Base-by-base conservation (phyloP, 1,284 basidiomycete genomes). In the Apiotrichum domesticum region DNA sequence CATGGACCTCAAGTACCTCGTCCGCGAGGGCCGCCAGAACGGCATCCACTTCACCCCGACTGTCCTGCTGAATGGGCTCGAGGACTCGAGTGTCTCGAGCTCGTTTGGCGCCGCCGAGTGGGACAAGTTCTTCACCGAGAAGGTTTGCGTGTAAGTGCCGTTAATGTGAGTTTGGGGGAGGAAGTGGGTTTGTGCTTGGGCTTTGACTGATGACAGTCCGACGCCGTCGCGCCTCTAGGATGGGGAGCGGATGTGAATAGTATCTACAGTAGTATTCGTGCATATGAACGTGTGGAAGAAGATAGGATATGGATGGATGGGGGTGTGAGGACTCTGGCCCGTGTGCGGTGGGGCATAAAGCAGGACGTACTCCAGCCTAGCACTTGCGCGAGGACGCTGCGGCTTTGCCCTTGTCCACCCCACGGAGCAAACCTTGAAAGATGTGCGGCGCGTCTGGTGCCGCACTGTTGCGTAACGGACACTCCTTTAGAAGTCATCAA, bases 21-120 rank as follows among this genome's bases (percentile, higher is more conserved):
- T 92, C 79, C 95, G 95, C 77, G 86, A 88, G 71, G 85, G 89
- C 6, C 81, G 93, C 61, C 93, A 96, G 80, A 96, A 96, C 64
- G 81, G 88, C 5, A 85, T 96, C 52, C 93, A 96, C 66, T 90
- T 95, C 51, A 94, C 91, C 35, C 92, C 93, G 2, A 91, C 91
- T 8, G 87, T 84, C 0, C 77, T 92, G 3, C 90, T 87, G 84
- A 87, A 93, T 69, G 94, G 94, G 6, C 78, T 98, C 37, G 74
- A 92, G 56, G 88, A 85, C 21, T 82, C 79, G 48, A 85, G 88
- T 58, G 82, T 96, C 46, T 90, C 87, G 3, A 91, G 88, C 64
- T 84, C 85, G 9, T 98, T 90, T 86, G 85, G 83, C 5, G 82
- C 86, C 68, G 81, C 82, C 49, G 89, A 97, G 67, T 97, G 95